Conservation (phyloP, 371 early-diverging fungal species). For the Syncephalastrum contaminatum region DNA sequence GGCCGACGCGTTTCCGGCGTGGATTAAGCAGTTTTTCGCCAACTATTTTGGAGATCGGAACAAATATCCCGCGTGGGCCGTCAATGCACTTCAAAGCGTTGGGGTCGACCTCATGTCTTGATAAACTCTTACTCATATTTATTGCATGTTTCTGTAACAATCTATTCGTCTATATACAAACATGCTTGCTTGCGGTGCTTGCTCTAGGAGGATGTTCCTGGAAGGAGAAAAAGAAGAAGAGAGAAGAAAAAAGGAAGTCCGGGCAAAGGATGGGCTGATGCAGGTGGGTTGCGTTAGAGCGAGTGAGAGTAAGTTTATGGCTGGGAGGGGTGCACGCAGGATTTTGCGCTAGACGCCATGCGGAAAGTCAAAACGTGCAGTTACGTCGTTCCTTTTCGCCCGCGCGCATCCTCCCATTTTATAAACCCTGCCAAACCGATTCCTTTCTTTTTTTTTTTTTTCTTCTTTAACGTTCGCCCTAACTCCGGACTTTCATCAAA, state of each 20-base stretch:
- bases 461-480: conserved; percentile 5
- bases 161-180: background rate
- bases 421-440: background rate
- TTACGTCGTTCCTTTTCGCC: too few species aligned
- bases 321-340: too few species aligned
- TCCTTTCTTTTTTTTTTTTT: background rate
- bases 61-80: conserved; percentile 84
- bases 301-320: too few species aligned
- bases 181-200: too few species aligned
- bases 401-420: too few species aligned
- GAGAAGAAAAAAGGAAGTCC: too few species aligned
- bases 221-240: too few species aligned
- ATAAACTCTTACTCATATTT: conserved; percentile 9
- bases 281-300: too few species aligned
- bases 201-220: too few species aligned
- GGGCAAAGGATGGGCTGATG: too few species aligned
- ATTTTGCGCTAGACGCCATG: too few species aligned
- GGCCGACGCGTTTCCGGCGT: conserved; percentile 77
- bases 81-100: conserved; percentile 81
- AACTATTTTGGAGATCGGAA: conserved; percentile 63
- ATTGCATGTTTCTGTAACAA: conserved; percentile 6
- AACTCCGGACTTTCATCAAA: background rate
- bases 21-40: conserved; percentile 76
- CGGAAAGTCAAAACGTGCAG: too few species aligned
- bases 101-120: conserved; percentile 57